These are phyloP conservation scores for Adenanthera pavonina DNA, from an alignment of 306 rosid genomes.

Conservation along the genomic window DNA sequence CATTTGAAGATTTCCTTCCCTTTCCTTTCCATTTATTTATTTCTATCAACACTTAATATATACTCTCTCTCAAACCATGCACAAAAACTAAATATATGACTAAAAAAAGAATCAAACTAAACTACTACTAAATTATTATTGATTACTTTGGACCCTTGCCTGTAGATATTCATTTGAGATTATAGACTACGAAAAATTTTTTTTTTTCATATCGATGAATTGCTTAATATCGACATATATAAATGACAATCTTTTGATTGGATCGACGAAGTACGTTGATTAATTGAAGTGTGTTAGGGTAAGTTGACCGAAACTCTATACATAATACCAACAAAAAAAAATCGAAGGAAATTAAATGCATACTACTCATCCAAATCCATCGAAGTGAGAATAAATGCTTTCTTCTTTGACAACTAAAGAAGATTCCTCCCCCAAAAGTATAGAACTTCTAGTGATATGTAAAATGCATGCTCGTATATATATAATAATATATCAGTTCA, in stretches of 20 bases:
- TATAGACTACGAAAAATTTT: too few relatives aligned
- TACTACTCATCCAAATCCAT: constrained; percentile 46
- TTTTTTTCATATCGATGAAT: not conserved
- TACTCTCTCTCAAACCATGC: too few relatives aligned
- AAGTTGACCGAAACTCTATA: not conserved
- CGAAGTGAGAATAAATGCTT: constrained; percentile 72
- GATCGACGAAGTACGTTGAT: too few relatives aligned
- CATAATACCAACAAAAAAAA: not conserved
- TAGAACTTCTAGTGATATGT: constrained; percentile 32
- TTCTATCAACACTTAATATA: not conserved
- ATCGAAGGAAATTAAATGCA: constrained; percentile 2
- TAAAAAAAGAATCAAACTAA: too few relatives aligned
- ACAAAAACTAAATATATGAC: too few relatives aligned
- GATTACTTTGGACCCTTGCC: too few relatives aligned
- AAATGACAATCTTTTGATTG: not conserved
- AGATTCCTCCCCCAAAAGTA: constrained; percentile 66
- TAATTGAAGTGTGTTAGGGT: not conserved
- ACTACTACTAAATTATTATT: too few relatives aligned
- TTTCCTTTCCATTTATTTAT: constrained; percentile 24
- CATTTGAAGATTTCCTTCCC: constrained; percentile 51
- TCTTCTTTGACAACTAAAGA: constrained; percentile 86
- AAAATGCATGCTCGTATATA: too few relatives aligned
- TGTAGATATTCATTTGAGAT: too few relatives aligned
- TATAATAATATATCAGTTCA: not conserved
- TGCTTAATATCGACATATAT: not conserved